Evolutionary conservation across 2,329 filamentous ascomycete species (phyloP).

Genomic region (Calcarisporium arbuscula): DNA sequence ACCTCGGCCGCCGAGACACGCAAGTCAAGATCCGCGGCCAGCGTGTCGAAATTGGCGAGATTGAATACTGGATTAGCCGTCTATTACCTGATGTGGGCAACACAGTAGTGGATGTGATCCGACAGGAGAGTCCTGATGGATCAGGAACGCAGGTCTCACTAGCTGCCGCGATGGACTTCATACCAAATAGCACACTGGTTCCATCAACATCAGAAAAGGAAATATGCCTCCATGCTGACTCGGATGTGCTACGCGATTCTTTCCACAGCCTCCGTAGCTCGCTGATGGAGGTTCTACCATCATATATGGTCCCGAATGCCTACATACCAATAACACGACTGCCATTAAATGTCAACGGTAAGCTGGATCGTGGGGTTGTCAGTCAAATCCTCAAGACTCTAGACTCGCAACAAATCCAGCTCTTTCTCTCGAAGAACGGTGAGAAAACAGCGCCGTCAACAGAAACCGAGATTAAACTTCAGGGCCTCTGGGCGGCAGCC

Average conservation of each 20-base stretch:
- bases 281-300: not conserved
- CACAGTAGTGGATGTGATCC: not conserved
- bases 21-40: slow-evolving; percentile 50
- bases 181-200: not conserved
- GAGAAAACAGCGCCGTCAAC: not conserved
- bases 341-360: slow-evolving; percentile 5
- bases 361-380: slow-evolving; percentile 5
- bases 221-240: too few relatives aligned
- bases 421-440: not conserved
- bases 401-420: too few relatives aligned
- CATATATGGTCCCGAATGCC: not conserved
- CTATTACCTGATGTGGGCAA: not conserved
- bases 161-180: not conserved
- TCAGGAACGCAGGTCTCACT: not conserved
- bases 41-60: slow-evolving; percentile 33
- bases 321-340: slow-evolving; percentile 5
- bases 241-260: not conserved
- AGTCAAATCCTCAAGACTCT: too few relatives aligned
- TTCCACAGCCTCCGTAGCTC: not conserved
- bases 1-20: slow-evolving; percentile 41
- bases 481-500: not conserved
- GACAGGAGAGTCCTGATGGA: not conserved
- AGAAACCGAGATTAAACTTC: not conserved
- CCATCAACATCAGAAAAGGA: too few relatives aligned
- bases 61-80: slow-evolving; percentile 1